phyloP scores from a whole-genome alignment of 345 rosid genomes.

The Diplotaxis tenuifolia region DNA sequence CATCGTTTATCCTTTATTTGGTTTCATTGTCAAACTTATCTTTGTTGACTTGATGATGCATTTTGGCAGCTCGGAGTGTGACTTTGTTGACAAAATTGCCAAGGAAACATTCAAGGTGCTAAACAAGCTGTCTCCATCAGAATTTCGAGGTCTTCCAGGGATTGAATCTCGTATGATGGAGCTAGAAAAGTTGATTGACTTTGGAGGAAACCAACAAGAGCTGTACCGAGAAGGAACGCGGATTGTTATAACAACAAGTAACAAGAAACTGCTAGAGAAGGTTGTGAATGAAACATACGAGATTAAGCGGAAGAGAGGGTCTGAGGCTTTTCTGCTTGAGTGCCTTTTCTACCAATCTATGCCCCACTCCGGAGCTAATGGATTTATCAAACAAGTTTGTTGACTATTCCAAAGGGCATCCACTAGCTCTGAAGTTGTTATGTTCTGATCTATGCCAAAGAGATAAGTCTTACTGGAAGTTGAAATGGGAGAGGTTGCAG shows the following conservation, averaged over 20 bases:
- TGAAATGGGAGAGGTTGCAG: slow-evolving; percentile 24
- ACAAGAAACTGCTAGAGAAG: slow-evolving; percentile 29
- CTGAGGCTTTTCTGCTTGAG: slow-evolving; percentile 25
- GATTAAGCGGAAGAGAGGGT: slow-evolving; percentile 21
- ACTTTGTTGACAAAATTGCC: slow-evolving; percentile 27
- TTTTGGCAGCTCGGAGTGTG: slow-evolving; percentile 27
- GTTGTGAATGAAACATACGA: slow-evolving; percentile 12
- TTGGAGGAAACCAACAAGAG: neutral
- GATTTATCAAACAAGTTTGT: slow-evolving; percentile 31
- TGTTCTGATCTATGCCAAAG: slow-evolving; percentile 28
- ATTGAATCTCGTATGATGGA: slow-evolving; percentile 1
- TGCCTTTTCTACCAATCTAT: slow-evolving; percentile 26
- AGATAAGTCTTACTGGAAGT: slow-evolving; percentile 25
- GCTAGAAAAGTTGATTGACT: neutral
- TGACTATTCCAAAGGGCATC: slow-evolving; percentile 38
- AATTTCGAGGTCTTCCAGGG: slow-evolving; percentile 15
- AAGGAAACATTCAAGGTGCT: slow-evolving; percentile 16
- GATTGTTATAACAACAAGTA: slow-evolving; percentile 32
- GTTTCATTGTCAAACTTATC: neutral
- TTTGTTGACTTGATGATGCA: neutral
- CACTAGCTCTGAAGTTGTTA: slow-evolving; percentile 41
- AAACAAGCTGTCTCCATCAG: slow-evolving; percentile 22
- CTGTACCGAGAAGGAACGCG: slow-evolving; percentile 27
- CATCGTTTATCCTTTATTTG: neutral
- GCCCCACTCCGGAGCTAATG: neutral